A percentile compares a stretch with the other conserved stretches of the same genome.
Evolutionary conservation across 306 rosid genomes (phyloP).

Genomic region (Fagus sylvatica): DNA sequence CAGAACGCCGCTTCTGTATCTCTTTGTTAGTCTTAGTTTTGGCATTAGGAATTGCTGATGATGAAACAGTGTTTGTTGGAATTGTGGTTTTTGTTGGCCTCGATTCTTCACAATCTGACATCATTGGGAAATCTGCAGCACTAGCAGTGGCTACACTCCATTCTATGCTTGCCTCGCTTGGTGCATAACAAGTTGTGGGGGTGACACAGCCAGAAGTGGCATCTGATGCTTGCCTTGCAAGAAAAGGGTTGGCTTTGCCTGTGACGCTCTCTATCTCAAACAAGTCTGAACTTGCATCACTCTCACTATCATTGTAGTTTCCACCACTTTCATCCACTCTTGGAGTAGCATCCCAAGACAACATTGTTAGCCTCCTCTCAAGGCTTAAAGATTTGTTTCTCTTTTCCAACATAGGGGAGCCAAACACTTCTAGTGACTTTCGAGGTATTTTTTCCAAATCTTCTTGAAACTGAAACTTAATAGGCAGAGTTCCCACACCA

Average conservation of each 20-base stretch:
- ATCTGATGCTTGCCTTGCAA: conserved; percentile 46
- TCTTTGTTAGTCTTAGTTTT: conserved; percentile 39
- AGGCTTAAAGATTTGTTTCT: conserved; percentile 57
- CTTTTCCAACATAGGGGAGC: conserved; percentile 53
- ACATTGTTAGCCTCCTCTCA: conserved; percentile 49
- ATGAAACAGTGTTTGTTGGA: conserved; percentile 30
- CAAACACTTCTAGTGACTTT: conserved; percentile 75
- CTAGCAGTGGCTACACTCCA: conserved; percentile 96
- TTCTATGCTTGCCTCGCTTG: conserved; percentile 93
- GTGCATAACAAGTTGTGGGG: conserved; percentile 77
- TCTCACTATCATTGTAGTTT: conserved; percentile 53
- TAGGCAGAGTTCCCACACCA: conserved; percentile 24
- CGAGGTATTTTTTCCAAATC: conserved; percentile 37
- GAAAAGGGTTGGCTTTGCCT: conserved; percentile 48
- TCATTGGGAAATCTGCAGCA: conserved; percentile 65
- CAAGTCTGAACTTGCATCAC: conserved; percentile 95
- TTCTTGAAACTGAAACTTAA: conserved; percentile 40
- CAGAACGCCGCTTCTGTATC: conserved; percentile 36
- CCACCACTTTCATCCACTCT: conserved; percentile 39
- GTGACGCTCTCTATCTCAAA: conserved; percentile 84
- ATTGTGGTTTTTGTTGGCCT: conserved; percentile 42
- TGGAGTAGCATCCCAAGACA: conserved; percentile 43
- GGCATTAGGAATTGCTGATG: conserved; percentile 21
- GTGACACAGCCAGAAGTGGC: conserved; percentile 52
- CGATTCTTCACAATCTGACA: conserved; percentile 74